phyloP scores from a whole-genome alignment of 2,329 filamentous ascomycete genomes.

The Proliferodiscus dingleyae region DNA sequence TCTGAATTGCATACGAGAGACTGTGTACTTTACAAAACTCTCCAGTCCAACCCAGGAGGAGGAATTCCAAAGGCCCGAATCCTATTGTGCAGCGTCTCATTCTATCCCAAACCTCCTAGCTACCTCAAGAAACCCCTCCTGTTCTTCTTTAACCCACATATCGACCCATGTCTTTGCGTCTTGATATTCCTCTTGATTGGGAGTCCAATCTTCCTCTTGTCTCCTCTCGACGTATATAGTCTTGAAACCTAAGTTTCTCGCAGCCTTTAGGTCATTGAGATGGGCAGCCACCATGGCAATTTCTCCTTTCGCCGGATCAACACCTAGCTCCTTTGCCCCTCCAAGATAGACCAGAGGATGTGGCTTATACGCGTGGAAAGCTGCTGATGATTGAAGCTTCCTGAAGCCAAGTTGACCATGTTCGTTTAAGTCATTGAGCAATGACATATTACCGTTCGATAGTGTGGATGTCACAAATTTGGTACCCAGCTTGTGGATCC shows the following conservation, averaged over 20 bases:
- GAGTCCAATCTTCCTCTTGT: constrained; percentile 58
- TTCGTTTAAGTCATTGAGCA: constrained; percentile 61
- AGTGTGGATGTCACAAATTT: constrained; percentile 59
- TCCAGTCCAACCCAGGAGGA: neutral
- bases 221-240: constrained; percentile 70
- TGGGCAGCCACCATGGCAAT: constrained; percentile 78
- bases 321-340: constrained; percentile 53
- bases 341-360: constrained; percentile 63
- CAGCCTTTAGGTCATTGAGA: constrained; percentile 62
- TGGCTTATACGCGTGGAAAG: constrained; percentile 74
- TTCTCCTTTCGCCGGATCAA: constrained; percentile 43
- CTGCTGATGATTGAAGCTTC: constrained; percentile 59
- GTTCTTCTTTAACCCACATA: constrained; percentile 49
- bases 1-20: neutral
- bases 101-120: constrained; percentile 42
- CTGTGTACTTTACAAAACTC: constrained; percentile 2
- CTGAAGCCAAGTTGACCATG: constrained; percentile 58
- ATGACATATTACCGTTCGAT: constrained; percentile 66
- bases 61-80: constrained; percentile 4
- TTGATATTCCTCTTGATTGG: constrained; percentile 45
- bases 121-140: constrained; percentile 49
- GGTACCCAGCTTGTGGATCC: constrained; percentile 49
- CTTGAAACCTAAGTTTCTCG: constrained; percentile 57
- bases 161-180: constrained; percentile 59
- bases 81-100: constrained; percentile 4